Base-by-base conservation (phyloP, 352 stramenopile genomes). In the Pythium aquatile region DNA sequence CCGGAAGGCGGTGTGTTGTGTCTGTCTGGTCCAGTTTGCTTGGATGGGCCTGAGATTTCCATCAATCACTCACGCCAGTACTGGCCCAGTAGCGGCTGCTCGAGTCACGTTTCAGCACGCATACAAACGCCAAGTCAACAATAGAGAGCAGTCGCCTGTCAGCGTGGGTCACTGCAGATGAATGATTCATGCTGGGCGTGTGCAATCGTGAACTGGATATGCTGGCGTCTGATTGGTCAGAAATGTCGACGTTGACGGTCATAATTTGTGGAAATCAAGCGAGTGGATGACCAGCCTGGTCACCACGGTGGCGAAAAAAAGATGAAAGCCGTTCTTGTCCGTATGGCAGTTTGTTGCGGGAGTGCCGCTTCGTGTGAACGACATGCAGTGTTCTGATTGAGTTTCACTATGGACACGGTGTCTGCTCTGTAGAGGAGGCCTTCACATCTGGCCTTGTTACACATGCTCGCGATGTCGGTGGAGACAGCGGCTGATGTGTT, bases 31-130 rank as follows among this genome's bases (percentile, higher is more conserved):
- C 17, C 44, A 16, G 44, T 51, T 14, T 28, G n/a, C 20, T 51
- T 51, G 44, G 44, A 51, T 30, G 30, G 44, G 17, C 44, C 44
- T 51, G 44, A 51, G 44, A 51, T 51, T 51, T 51, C 44, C 20
- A 51, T 28, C 44, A 51, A 13, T 29, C 44, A 51, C 44, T 51
- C n/a, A 29, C 44, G 44, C 44, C 44, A 29, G 14, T 20, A 20
- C n/a, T 26, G 44, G 20, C 37, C 10, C 10, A 42, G 37, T 42
- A 10, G 37, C 44, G 24, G 28, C 17, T 26, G 9, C 14, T 5
- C 44, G n/a, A 20, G 9, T 13, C 14, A 8, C 32, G 17, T 51
- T 28, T 26, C 44, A 51, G 17, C 44, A 30, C 37, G n/a, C 44
- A 32, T 51, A 51, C 44, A 51, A 51, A 51, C 3, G 1, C 1